Evolutionary conservation across 257 asterid genomes (phyloP), one percentile per base, ranked within the genome.

Genomic region (Scutellaria baicalensis): DNA sequence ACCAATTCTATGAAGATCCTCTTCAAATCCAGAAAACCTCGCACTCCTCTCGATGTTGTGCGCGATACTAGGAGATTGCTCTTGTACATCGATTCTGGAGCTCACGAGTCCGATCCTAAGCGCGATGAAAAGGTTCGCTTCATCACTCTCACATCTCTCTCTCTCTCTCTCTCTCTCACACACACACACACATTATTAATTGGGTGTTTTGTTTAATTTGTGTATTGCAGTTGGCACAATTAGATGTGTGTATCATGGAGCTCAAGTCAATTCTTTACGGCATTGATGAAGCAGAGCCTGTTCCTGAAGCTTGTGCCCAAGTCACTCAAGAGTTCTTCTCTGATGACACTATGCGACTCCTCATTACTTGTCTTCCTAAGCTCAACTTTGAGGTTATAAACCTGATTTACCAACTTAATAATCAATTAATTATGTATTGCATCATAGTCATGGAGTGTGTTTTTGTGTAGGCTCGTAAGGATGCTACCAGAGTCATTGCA

Each of bases 401-500:
- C 20, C 39, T 36, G 47, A 27, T 27, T 23, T 23, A 23, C 27
- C 27, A 23, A 23, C 27, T 23, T 27, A 4, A 27, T 27, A 27
- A 27, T 27, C 3, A 27, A 27, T 23, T 2, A 2, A 23, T 27
- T 5, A 27, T 27, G 33, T n/a, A n/a, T n/a, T n/a, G n/a, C n/a
- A n/a, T n/a, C n/a, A n/a, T n/a, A 9, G 73, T 78, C 31, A 47
- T 59, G 27, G 48, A 10, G 50, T 40, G 9, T 55, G 5, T 2
- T 75, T 62, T 69, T 55, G 35, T 69, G 48, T 77, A 89, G 97
- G 88, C 95, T 17, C 91, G 99, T 61, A 89, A 87, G 74, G 96
- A 91, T 78, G 99, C 96, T 60, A 85, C 96, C 13, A 95, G 80
- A 71, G 84, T 93, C 54, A 83, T 94, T 47, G 95, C 96, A 18